Conservation (phyloP, 2,329 filamentous ascomycete species). For the Grosmannia clavigera region DNA sequence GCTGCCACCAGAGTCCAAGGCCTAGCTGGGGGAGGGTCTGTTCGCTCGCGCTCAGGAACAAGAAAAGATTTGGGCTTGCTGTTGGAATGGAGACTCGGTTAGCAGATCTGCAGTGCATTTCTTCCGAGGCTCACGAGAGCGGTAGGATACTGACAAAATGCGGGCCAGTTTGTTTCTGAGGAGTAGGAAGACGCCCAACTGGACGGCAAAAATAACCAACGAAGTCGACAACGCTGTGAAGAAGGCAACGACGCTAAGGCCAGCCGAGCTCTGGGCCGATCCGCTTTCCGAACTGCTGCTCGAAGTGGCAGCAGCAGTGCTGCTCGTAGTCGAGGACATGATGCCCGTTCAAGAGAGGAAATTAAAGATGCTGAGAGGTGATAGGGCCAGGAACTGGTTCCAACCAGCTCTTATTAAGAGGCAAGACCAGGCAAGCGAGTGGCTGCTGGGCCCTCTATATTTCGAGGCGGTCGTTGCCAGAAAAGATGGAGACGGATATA, state of each 20-base stretch:
- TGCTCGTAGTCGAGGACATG: constrained; percentile 5
- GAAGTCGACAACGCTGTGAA: constrained; percentile 52
- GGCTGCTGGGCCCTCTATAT: neutral
- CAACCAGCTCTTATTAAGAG: neutral
- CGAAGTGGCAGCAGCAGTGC: constrained; percentile 5
- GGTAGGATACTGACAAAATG: constrained; percentile 54
- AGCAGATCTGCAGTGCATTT: neutral
- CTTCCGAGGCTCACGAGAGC: neutral
- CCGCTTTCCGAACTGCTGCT: constrained; percentile 7
- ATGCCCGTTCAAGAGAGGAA: neutral
- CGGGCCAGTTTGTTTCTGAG: constrained; percentile 66
- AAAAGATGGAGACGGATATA: neutral
- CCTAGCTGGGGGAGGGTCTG: constrained; percentile 54
- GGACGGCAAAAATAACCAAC: constrained; percentile 48
- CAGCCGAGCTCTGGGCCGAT: constrained; percentile 19
- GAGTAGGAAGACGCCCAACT: constrained; percentile 59
- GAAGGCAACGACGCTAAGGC: constrained; percentile 42
- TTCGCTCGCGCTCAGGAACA: constrained; percentile 73
- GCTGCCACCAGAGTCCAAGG: constrained; percentile 39
- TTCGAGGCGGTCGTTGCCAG: neutral
- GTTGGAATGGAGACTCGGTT: neutral
- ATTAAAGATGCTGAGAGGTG: neutral
- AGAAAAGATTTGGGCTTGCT: constrained; percentile 78
- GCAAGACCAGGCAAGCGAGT: neutral
- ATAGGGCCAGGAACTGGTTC: neutral